Conservation (phyloP, 257 asterid species). For the Solanum chmielewskii region DNA sequence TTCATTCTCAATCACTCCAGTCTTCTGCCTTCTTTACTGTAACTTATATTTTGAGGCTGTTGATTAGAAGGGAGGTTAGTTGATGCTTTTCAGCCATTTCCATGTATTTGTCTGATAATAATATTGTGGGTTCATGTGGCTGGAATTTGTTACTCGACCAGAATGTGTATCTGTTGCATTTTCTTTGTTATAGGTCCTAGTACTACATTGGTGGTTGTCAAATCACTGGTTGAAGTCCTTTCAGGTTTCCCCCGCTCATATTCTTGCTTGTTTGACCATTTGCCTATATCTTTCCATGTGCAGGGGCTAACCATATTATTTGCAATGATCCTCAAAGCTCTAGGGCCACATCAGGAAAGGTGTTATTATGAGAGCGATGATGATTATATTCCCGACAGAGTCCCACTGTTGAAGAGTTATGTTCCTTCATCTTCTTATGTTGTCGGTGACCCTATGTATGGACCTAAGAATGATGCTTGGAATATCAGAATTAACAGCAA, state of each 20-base stretch:
- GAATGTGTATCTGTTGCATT: neutral
- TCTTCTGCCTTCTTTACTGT: neutral
- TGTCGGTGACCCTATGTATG: conserved; percentile 49
- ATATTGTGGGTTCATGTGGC: neutral
- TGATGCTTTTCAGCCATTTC: neutral
- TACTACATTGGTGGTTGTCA: neutral
- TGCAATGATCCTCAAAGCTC: conserved; percentile 81
- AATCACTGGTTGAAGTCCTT: neutral
- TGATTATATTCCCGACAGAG: conserved; percentile 71
- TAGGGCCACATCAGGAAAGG: conserved; percentile 69
- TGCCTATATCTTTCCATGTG: conserved; percentile 11
- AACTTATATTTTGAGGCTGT: neutral
- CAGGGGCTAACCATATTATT: conserved; percentile 67
- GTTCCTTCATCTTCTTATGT: conserved; percentile 56
- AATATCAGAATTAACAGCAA: conserved; percentile 56
- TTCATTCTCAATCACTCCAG: neutral
- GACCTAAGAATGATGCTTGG: conserved; percentile 54
- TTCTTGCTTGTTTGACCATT: neutral
- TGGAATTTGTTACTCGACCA: neutral
- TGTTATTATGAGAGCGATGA: conserved; percentile 92
- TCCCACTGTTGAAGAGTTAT: conserved; percentile 72
- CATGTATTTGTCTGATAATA: neutral
- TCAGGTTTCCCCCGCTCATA: neutral
- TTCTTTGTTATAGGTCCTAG: neutral
- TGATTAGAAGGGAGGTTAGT: neutral